A percentile compares a stretch with the other conserved stretches of the same genome.
Evolutionary conservation across 805 yeast genomes (phyloP).

Genomic region (Wickerhamiella galacta): DNA sequence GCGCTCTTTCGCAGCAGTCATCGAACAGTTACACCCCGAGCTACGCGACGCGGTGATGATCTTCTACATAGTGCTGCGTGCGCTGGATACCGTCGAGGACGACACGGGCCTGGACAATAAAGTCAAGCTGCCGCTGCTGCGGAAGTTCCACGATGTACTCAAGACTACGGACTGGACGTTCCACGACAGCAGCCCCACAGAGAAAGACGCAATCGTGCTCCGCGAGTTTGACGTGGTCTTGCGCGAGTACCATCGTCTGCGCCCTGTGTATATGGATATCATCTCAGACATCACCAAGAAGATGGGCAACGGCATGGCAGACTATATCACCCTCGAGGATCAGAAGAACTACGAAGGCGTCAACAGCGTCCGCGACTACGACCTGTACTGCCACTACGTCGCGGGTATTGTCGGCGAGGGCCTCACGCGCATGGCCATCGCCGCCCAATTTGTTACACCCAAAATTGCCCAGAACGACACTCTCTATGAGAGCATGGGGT

Average conservation of each 20-base stretch:
- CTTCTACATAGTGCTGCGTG: conserved; percentile 74
- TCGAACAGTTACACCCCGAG: conserved; percentile 80
- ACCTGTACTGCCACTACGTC: conserved; percentile 87
- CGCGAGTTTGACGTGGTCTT: conserved; percentile 61
- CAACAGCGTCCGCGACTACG: conserved; percentile 61
- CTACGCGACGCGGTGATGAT: conserved; percentile 61
- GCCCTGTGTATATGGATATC: conserved; percentile 60
- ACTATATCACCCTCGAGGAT: conserved; percentile 60
- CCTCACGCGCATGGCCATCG: conserved; percentile 60
- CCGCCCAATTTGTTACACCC: conserved; percentile 52
- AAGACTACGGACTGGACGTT: conserved; percentile 63
- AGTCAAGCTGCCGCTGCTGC: conserved; percentile 56
- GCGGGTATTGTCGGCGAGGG: conserved; percentile 98
- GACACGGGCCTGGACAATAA: conserved; percentile 72
- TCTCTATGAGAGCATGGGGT: conserved; percentile 76
- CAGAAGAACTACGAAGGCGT: conserved; percentile 63
- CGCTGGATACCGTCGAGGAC: conserved; percentile 90
- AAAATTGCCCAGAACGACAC: conserved; percentile 36
- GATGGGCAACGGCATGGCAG: conserved; percentile 99
- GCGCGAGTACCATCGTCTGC: conserved; percentile 52
- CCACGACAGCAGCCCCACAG: conserved; percentile 50
- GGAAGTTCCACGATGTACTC: conserved; percentile 44
- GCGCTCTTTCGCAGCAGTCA: conserved; percentile 88
- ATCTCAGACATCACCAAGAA: conserved; percentile 58
- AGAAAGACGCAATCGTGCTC: conserved; percentile 65